Percentiles rank a stretch among this genome's conserved stretches.
Conservation (phyloP, 805 yeast genomes). For the Metschnikowia lochheadii region DNA sequence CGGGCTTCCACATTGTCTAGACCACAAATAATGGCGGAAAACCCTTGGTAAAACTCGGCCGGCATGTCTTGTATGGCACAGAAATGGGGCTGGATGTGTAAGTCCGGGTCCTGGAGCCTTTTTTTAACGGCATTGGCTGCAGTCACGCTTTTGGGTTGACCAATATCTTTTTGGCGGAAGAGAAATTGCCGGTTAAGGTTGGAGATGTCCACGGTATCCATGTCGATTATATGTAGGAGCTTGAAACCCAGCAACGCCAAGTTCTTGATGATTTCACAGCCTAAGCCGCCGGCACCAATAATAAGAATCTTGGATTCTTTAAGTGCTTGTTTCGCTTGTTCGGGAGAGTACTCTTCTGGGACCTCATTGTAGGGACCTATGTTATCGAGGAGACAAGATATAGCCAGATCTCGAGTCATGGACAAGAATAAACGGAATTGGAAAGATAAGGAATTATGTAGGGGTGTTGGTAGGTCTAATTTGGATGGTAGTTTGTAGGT, state of each 20-base stretch:
- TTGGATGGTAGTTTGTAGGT: not conserved
- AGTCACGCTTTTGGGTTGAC: slow-evolving; percentile 59
- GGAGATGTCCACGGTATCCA: slow-evolving; percentile 79
- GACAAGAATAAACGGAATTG: not conserved
- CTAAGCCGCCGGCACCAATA: slow-evolving; percentile 81
- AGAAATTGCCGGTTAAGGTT: slow-evolving; percentile 75
- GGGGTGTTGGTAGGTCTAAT: no score
- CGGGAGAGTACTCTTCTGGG: slow-evolving; percentile 29
- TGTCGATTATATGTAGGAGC: slow-evolving; percentile 65
- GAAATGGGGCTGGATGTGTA: slow-evolving; percentile 54
- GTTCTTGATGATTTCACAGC: slow-evolving; percentile 75
- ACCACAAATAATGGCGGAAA: slow-evolving; percentile 77
- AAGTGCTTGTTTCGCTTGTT: slow-evolving; percentile 23
- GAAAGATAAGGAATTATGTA: no score
- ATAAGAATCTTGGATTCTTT: slow-evolving; percentile 31
- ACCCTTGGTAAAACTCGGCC: slow-evolving; percentile 58
- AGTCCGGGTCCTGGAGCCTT: slow-evolving; percentile 36
- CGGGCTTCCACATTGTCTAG: slow-evolving; percentile 87
- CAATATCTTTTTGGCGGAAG: slow-evolving; percentile 58
- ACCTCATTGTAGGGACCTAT: slow-evolving; percentile 41
- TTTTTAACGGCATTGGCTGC: slow-evolving; percentile 56
- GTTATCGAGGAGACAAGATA: slow-evolving; percentile 19
- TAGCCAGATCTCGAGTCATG: slow-evolving; percentile 13
- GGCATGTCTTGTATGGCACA: slow-evolving; percentile 59
- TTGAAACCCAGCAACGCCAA: slow-evolving; percentile 66